phyloP scores from a whole-genome alignment of 768 basidiomycete species.

The Grammothele lineata region DNA sequence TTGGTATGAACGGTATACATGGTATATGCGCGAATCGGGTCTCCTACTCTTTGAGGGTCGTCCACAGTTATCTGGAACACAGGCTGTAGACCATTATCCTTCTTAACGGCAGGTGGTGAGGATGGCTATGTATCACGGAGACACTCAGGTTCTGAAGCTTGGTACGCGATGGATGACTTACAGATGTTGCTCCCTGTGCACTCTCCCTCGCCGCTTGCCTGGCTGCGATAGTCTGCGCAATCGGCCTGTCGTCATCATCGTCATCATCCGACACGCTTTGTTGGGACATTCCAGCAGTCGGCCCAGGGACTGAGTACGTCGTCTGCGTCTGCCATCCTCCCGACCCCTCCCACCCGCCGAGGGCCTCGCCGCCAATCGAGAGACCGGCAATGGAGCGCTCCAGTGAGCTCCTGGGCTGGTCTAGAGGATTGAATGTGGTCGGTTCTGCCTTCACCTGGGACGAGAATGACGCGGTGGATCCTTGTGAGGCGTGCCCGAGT shows the following conservation, averaged over 20 bases:
- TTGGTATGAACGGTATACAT: slow-evolving; percentile 95
- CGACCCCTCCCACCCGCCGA: slow-evolving; percentile 46
- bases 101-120: slow-evolving; percentile 16
- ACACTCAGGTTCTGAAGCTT: no score
- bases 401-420: slow-evolving; percentile 21
- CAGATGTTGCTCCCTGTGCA: slow-evolving; percentile 12
- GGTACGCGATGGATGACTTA: slow-evolving; percentile 1
- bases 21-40: slow-evolving; percentile 88
- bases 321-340: slow-evolving; percentile 47
- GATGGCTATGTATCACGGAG: not conserved
- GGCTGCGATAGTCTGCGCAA: slow-evolving; percentile 22
- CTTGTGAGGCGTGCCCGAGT: slow-evolving; percentile 14
- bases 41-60: slow-evolving; percentile 97
- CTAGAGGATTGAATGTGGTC: slow-evolving; percentile 26
- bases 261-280: slow-evolving; percentile 29
- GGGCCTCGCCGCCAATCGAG: slow-evolving; percentile 42
- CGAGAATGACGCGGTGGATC: slow-evolving; percentile 17
- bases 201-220: slow-evolving; percentile 14
- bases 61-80: slow-evolving; percentile 88
- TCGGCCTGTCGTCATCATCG: slow-evolving; percentile 29
- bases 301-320: slow-evolving; percentile 28
- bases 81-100: slow-evolving; percentile 52
- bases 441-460: slow-evolving; percentile 13
- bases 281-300: not conserved
- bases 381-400: slow-evolving; percentile 41